Percentiles rank a stretch among this genome's conserved stretches.
Evolutionary conservation across 805 yeast species (phyloP).

Genomic region (Saccharomycopsis oosterbeekiorum): DNA sequence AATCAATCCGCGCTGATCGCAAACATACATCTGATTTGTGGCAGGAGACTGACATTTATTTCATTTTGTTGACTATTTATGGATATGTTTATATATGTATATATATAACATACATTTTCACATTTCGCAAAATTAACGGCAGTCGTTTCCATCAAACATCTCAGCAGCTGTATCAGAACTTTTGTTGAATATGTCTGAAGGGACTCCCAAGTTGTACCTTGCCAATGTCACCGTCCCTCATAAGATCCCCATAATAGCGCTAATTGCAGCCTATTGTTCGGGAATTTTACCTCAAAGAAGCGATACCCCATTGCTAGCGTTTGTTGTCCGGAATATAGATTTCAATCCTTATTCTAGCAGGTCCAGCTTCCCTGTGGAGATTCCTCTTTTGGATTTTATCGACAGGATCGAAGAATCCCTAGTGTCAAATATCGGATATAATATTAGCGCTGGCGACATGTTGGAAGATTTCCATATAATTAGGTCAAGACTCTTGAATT

Average conservation of each 20-base stretch:
- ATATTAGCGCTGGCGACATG: background rate
- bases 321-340: conserved; percentile 36
- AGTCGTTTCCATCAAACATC: no score
- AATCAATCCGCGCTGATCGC: background rate
- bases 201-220: background rate
- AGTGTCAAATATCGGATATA: conserved; percentile 19
- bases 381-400: conserved; percentile 27
- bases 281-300: conserved; percentile 30
- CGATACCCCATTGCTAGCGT: conserved; percentile 31
- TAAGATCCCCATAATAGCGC: conserved; percentile 39
- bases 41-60: background rate
- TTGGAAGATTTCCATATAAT: conserved; percentile 1
- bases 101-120: no score
- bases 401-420: conserved; percentile 21
- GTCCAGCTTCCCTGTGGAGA: conserved; percentile 24
- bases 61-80: background rate
- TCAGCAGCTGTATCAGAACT: background rate
- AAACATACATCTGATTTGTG: background rate
- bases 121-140: no score
- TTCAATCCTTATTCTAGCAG: conserved; percentile 24
- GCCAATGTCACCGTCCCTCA: conserved; percentile 39
- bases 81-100: no score
- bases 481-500: conserved; percentile 23
- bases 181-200: background rate
- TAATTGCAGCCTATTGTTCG: conserved; percentile 39